Evolutionary conservation across 106 monocot genomes (phyloP).

Genomic region (Allium sativum): DNA sequence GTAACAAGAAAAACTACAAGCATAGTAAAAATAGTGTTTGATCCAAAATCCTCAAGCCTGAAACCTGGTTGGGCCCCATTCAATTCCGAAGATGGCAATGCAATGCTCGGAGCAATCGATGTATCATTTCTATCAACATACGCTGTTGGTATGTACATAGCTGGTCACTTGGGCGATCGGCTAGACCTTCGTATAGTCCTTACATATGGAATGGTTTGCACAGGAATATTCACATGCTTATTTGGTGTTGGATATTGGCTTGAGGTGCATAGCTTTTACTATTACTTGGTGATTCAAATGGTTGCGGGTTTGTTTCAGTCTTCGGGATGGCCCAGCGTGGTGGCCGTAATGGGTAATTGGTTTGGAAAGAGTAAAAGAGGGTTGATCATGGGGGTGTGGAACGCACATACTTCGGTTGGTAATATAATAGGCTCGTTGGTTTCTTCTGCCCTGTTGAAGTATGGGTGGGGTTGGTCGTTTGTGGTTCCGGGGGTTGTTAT

Average conservation of each 20-base stretch:
- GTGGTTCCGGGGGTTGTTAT: slow-evolving; percentile 55
- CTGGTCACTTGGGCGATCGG: slow-evolving; percentile 70
- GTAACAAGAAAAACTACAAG: slow-evolving; percentile 75
- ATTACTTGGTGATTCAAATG: slow-evolving; percentile 51
- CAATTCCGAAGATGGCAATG: slow-evolving; percentile 28
- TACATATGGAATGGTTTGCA: slow-evolving; percentile 56
- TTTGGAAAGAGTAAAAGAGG: slow-evolving; percentile 77
- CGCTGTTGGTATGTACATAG: slow-evolving; percentile 61
- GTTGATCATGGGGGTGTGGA: slow-evolving; percentile 80
- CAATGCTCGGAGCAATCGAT: slow-evolving; percentile 55
- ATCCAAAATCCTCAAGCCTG: slow-evolving; percentile 29
- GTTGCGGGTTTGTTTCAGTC: slow-evolving; percentile 68
- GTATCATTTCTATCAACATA: slow-evolving; percentile 63
- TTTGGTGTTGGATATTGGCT: slow-evolving; percentile 76
- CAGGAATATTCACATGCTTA: slow-evolving; percentile 51
- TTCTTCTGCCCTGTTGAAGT: slow-evolving; percentile 45
- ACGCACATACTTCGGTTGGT: slow-evolving; percentile 73
- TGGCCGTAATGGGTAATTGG: slow-evolving; percentile 67
- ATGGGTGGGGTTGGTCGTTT: slow-evolving; percentile 85
- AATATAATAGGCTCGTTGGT: slow-evolving; percentile 69
- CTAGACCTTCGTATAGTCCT: slow-evolving; percentile 48
- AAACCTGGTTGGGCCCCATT: slow-evolving; percentile 66
- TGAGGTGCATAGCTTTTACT: slow-evolving; percentile 52
- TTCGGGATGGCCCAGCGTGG: slow-evolving; percentile 73
- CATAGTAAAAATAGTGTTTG: slow-evolving; percentile 63